Evolutionary conservation across 192 early-diverging fungal genomes (phyloP), one percentile per base, ranked within the genome.

Genomic region (Coemansia reversa): DNA sequence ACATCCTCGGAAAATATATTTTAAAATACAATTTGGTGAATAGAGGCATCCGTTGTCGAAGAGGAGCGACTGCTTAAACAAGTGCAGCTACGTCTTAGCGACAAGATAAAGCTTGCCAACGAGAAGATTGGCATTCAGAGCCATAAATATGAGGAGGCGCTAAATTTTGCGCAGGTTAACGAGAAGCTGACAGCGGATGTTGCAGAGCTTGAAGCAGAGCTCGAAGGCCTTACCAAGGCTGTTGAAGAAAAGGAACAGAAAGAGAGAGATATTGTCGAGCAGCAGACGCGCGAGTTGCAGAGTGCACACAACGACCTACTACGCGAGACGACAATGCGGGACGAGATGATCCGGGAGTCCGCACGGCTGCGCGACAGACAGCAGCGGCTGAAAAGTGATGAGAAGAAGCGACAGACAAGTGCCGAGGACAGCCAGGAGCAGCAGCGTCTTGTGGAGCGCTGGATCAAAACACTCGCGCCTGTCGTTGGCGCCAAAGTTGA

Each of bases 261-360:
- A 27, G 79, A 81, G 50, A 52, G 59, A n/a, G 73, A 72, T 19
- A 50, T 51, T 6, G 67, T 62, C 9, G 79, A 75, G 64, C 79
- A 81, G 67, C 79, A 81, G 61, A 66, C 70, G 29, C 79, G 79
- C 27, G 79, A 81, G 47, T 58, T 81, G 51, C 79, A 81, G 33
- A 59, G 63, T 12, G 70, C 58, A 23, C 79, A 81, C 64, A 81
- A 81, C 61, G 79, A 81, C 27, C 50, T 75, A 51, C 23, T 81
- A 35, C 79, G 79, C 32, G 79, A 81, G 61, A 66, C 60, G 4
- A 61, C 70, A 30, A 63, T 69, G 69, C 62, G 73, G 28, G 79
- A 81, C n/a, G 73, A 75, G 12, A 60, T 69, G 55, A 58, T 29
- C 18, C 69, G 79, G 39, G 79, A 81, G 63, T 66, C 58, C 29